Conservation (phyloP, 352 stramenopile species). For the Hyaloperonospora arabidopsidis region DNA sequence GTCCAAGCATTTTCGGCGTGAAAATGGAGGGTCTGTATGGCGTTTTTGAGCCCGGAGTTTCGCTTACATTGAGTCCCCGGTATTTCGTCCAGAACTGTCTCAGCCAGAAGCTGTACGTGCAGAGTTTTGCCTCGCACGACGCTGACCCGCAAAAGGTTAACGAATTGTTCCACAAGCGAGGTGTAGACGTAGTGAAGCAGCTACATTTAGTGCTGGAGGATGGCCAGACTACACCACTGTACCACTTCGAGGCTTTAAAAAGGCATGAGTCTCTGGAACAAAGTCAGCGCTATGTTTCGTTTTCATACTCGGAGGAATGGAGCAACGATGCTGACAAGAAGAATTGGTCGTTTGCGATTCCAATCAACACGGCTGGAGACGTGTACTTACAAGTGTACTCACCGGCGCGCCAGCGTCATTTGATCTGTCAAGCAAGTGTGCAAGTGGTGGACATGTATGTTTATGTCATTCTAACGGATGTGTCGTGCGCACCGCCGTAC, state of each 20-base stretch:
- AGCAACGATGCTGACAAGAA: slow-evolving; percentile 35
- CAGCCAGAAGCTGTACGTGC: slow-evolving; percentile 70
- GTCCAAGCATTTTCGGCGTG: slow-evolving; percentile 65
- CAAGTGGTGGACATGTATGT: slow-evolving; percentile 87
- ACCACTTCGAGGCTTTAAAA: slow-evolving; percentile 74
- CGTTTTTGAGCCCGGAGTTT: slow-evolving; percentile 64
- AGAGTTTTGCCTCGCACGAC: slow-evolving; percentile 61
- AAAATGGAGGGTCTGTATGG: slow-evolving; percentile 80
- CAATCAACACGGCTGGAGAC: slow-evolving; percentile 69
- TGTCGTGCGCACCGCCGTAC: slow-evolving; percentile 71
- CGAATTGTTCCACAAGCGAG: slow-evolving; percentile 69
- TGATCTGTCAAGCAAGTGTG: slow-evolving; percentile 80
- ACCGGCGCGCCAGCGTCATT: slow-evolving; percentile 52
- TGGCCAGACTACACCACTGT: slow-evolving; percentile 60
- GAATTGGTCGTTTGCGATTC: slow-evolving; percentile 75
- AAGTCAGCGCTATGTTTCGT: slow-evolving; percentile 70
- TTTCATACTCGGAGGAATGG: slow-evolving; percentile 72
- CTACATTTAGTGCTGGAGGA: slow-evolving; percentile 43
- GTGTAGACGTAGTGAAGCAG: slow-evolving; percentile 46
- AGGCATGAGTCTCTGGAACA: slow-evolving; percentile 49
- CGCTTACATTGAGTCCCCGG: slow-evolving; percentile 68
- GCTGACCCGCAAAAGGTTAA: slow-evolving; percentile 52
- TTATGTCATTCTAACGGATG: slow-evolving; percentile 79
- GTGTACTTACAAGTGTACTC: slow-evolving; percentile 79
- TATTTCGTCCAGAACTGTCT: slow-evolving; percentile 82